Conservation (phyloP, 1,284 basidiomycete genomes). For the Fomes fomentarius region DNA sequence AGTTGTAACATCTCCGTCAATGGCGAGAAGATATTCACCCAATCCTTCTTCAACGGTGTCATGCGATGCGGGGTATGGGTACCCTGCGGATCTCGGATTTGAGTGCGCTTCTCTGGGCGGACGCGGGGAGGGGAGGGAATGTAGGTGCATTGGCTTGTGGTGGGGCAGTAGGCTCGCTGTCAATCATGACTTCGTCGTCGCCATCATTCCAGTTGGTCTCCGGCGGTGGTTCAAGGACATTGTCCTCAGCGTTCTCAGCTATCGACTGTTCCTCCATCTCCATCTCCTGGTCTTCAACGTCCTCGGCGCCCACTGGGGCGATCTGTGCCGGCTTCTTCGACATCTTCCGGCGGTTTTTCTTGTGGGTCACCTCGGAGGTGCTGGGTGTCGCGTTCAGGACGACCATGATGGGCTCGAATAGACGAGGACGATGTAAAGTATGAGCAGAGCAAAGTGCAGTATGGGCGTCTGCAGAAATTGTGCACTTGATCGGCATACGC, state of each 20-base stretch:
- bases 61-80: constrained; percentile 96
- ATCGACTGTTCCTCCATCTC: constrained; percentile 30
- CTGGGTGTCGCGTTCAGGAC: constrained; percentile 48
- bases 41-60: constrained; percentile 97
- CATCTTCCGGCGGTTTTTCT: constrained; percentile 61
- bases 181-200: constrained; percentile 70
- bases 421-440: constrained; percentile 5
- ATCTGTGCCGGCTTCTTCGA: constrained; percentile 40
- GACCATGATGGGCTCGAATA: constrained; percentile 48
- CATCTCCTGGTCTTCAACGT: constrained; percentile 50
- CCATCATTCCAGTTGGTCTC: constrained; percentile 29
- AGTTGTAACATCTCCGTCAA: constrained; percentile 93
- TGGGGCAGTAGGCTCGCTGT: constrained; percentile 47
- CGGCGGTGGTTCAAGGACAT: neutral
- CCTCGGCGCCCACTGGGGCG: constrained; percentile 24
- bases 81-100: constrained; percentile 86
- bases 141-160: constrained; percentile 53
- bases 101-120: constrained; percentile 54
- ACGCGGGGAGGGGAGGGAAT: constrained; percentile 67
- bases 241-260: constrained; percentile 3
- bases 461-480: constrained; percentile 26
- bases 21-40: constrained; percentile 96
- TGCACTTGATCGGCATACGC: constrained; percentile 21
- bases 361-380: constrained; percentile 37
- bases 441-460: constrained; percentile 12